A percentile compares a stretch with the other conserved stretches of the same genome.
These are phyloP conservation scores for Auriscalpium vulgare DNA, from an alignment of 768 basidiomycete genomes.

Conservation along the genomic window DNA sequence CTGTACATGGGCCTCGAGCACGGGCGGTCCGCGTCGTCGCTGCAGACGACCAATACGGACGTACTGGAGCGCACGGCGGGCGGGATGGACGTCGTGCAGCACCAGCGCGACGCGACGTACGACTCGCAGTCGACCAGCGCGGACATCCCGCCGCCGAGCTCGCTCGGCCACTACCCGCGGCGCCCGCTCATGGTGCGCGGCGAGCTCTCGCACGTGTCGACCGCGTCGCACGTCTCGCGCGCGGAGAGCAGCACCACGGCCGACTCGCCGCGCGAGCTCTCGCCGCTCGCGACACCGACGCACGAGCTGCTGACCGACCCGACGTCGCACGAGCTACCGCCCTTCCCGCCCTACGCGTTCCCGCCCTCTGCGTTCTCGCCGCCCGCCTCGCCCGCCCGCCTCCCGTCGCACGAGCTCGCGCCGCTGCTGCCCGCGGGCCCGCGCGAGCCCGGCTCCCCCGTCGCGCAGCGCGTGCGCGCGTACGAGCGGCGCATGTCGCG, in stretches of 20 bases:
- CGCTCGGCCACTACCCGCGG: not conserved
- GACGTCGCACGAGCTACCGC: not conserved
- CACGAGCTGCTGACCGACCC: not conserved
- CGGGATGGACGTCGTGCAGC: constrained; percentile 64
- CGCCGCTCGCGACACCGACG: not conserved
- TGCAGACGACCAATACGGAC: constrained; percentile 64
- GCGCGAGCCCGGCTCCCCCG: constrained; percentile 14
- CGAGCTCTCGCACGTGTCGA: constrained; percentile 2
- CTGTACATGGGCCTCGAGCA: constrained; percentile 22
- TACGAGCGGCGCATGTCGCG: constrained; percentile 55
- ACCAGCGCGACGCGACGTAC: constrained; percentile 30
- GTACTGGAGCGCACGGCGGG: constrained; percentile 58
- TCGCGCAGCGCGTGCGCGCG: constrained; percentile 46
- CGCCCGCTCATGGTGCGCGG: constrained; percentile 2
- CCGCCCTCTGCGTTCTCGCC: not conserved
- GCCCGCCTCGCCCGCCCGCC: not conserved
- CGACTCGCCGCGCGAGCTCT: not conserved
- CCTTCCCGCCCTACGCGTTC: not conserved
- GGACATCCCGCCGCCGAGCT: not conserved
- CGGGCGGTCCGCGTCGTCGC: constrained; percentile 32
- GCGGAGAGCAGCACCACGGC: not conserved
- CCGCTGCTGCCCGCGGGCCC: not conserved
- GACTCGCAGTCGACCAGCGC: constrained; percentile 5
- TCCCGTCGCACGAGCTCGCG: too few species aligned
- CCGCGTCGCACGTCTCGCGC: not conserved